A percentile compares a stretch with the other conserved stretches of the same genome.
Conservation (phyloP, 805 yeast species). For the Cyberlindnera mycetangii region DNA sequence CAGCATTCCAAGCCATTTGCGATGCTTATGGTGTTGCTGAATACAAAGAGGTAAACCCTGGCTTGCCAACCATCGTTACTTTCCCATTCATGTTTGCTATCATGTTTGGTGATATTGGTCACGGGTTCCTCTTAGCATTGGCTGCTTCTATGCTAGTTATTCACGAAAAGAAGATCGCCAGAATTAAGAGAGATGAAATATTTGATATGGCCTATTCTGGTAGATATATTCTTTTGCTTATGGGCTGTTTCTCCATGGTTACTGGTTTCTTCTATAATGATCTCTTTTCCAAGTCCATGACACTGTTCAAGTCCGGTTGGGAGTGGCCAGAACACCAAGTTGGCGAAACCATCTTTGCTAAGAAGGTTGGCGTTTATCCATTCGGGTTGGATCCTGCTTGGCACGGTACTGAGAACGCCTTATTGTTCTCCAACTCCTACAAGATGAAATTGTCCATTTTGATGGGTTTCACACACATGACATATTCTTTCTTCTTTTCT, state of each 20-base stretch:
- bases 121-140: slow-evolving; percentile 78
- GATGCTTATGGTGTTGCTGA: slow-evolving; percentile 95
- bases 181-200: slow-evolving; percentile 81
- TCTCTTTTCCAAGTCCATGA: slow-evolving; percentile 86
- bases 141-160: slow-evolving; percentile 70
- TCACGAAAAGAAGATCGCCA: slow-evolving; percentile 68
- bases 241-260: slow-evolving; percentile 95
- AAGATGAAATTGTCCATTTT: slow-evolving; percentile 95
- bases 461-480: slow-evolving; percentile 94
- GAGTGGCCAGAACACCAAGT: slow-evolving; percentile 70
- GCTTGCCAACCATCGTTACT: slow-evolving; percentile 88
- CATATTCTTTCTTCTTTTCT: slow-evolving; percentile 83
- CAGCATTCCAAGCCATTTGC: slow-evolving; percentile 88
- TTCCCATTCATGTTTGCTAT: slow-evolving; percentile 98
- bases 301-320: slow-evolving; percentile 88
- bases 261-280: slow-evolving; percentile 95
- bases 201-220: slow-evolving; percentile 96
- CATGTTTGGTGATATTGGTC: slow-evolving; percentile 99
- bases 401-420: slow-evolving; percentile 95
- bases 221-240: slow-evolving; percentile 81
- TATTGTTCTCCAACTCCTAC: slow-evolving; percentile 89
- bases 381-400: slow-evolving; percentile 92
- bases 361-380: slow-evolving; percentile 64
- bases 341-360: slow-evolving; percentile 70
- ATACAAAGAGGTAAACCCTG: slow-evolving; percentile 95